Base-by-base conservation (phyloP, 1,139 yeast species). In the Kodamaea suecica region DNA sequence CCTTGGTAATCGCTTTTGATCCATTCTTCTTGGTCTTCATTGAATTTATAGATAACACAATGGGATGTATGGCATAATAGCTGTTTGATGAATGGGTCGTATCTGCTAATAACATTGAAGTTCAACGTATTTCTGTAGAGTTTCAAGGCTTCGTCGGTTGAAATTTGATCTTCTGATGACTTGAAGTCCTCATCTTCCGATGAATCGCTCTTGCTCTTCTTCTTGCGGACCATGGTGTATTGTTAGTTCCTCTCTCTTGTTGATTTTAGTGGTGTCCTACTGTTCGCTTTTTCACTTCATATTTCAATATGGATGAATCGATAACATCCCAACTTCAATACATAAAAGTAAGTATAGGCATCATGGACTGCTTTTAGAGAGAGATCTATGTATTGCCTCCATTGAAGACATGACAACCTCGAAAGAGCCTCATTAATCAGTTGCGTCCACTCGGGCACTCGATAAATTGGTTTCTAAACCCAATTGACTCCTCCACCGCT, bases 61-160 rank as follows among this genome's bases (percentile, higher is more conserved):
- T 88, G 92, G 5, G 96, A 80, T 1, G 95, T 69, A 52, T 81
- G 76, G 57, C 81, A 76, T 45, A 85, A 59, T 29, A 90, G 66
- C 53, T 84, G 90, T 38, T 84, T 82, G 32, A 86, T 75, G 40
- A 74, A 70, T 0, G 95, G 88, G 53, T 90, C 97, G 55, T 88
- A 90, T 39, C 92, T 73, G 25, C 83, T 77, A 26, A 90, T 78
- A 27, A 90, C 96, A 49, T 84, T 80, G 61, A 76, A 83, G 48
- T 90, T 87, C 43, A 85, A 66, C 1, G 88, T 81, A 45, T 76
- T 80, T 34, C 80, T 70, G 50, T 79, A 83, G 26, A 83, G 70
- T 36, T 79, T 83, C 36, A 75, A 52, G 1, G 74, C 74, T 40
- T 63, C 66, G 17, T 60, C 55, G 4, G 61, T 45, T 8, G 61